Conservation (phyloP, 2,329 filamentous ascomycete genomes). For the Blumeria graminis region DNA sequence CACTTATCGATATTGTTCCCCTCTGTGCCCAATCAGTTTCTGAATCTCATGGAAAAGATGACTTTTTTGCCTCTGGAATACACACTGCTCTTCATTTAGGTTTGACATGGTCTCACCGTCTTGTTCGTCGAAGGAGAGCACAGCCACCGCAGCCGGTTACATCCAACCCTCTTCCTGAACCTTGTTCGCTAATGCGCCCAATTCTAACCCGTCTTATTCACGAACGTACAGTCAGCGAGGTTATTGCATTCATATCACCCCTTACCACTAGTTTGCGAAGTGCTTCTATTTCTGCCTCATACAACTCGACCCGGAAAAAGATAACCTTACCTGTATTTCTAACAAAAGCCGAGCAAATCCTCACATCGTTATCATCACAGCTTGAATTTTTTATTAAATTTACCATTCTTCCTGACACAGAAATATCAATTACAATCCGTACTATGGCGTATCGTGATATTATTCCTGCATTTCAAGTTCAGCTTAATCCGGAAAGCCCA, state of each 20-base stretch:
- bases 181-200: constrained; percentile 34
- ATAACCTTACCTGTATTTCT: constrained; percentile 7
- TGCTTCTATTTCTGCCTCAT: constrained; percentile 9
- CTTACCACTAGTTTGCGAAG: constrained; percentile 9
- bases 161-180: constrained; percentile 17
- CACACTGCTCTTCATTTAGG: constrained; percentile 49
- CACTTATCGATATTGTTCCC: constrained; percentile 44
- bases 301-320: constrained; percentile 7
- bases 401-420: constrained; percentile 13
- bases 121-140: constrained; percentile 45
- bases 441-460: constrained; percentile 5
- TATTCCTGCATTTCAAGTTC: constrained; percentile 4
- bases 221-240: constrained; percentile 7
- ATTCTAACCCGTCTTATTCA: constrained; percentile 17
- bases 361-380: constrained; percentile 19
- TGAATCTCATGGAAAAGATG: constrained; percentile 15
- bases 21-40: constrained; percentile 14
- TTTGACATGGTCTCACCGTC: constrained; percentile 54
- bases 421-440: constrained; percentile 17
- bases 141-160: constrained; percentile 29
- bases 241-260: constrained; percentile 8
- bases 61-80: constrained; percentile 36
- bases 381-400: constrained; percentile 21
- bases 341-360: constrained; percentile 17
- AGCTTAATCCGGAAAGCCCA: constrained; percentile 1